Evolutionary conservation across 768 basidiomycete species (phyloP), one percentile per base, ranked within the genome.

Genomic region (Tulasnella sp.): DNA sequence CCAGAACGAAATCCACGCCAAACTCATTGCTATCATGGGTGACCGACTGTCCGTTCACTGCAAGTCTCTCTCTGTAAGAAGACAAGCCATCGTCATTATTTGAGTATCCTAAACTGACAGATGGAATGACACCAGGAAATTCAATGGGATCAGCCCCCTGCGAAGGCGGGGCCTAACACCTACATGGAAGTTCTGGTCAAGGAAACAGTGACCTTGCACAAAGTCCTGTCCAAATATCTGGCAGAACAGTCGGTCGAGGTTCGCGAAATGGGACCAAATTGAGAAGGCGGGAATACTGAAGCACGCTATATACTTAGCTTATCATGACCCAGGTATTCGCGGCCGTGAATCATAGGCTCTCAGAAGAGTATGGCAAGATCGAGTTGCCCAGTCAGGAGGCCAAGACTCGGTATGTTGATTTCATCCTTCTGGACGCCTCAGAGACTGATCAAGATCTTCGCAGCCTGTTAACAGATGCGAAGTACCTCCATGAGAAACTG

Each of bases 1-100:
- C 84, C 98, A 99, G 84, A 94, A 97, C 82, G 98, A 99, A 86
- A 99, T 99, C 75, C 97, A 99, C 84, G 90, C 94, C 74, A 99
- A 99, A 86, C 87, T 99, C 77, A 92, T 99, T 79, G 93, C 95
- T 61, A 99, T 99, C 85, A 99, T 99, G 98, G 92, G 95, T 51
- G 97, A 99, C 85, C 89, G 97, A 77, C 86, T 99, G 69, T 89
- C 87, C 81, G 91, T 92, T 1, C 97, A 99, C 83, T 92, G 95
- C 83, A 91, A 90, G 81, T 87, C 92, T 35, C 87, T 99, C 75
- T 91, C 93, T 86, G 94, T 92, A 80, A 79, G 82, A 80, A 78
- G 73, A 5, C 32, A 13, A 26, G 16, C 11, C 61, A 39, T 15
- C 70, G 32, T n/a, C n/a, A 3, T 0, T 57, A 35, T 9, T 7